Conservation (phyloP, 1,284 basidiomycete genomes). For the Malassezia psittaci region DNA sequence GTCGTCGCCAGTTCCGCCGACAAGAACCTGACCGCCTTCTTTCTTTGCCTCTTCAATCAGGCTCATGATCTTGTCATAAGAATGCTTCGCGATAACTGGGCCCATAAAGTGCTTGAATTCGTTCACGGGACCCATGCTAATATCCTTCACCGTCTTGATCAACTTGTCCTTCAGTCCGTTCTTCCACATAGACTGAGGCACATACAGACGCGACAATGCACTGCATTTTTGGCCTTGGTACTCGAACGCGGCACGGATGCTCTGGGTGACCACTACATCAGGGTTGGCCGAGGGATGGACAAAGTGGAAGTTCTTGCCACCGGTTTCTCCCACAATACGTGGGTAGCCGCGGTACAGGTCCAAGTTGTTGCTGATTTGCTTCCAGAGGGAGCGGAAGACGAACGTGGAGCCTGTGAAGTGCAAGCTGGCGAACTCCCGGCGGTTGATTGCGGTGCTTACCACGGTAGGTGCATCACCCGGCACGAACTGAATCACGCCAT, state of each 20-base stretch:
- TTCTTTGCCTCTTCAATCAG: slow-evolving; percentile 82
- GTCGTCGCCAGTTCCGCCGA: slow-evolving; percentile 72
- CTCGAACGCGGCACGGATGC: slow-evolving; percentile 82
- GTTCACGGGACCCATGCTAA: slow-evolving; percentile 69
- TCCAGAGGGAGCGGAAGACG: slow-evolving; percentile 83
- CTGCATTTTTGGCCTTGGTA: slow-evolving; percentile 99
- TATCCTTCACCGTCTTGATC: slow-evolving; percentile 64
- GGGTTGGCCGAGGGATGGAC: slow-evolving; percentile 79
- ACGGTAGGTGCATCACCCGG: slow-evolving; percentile 52
- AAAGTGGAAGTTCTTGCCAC: slow-evolving; percentile 97
- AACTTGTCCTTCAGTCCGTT: slow-evolving; percentile 75
- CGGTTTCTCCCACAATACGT: slow-evolving; percentile 80
- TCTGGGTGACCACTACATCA: slow-evolving; percentile 76
- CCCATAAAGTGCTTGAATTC: slow-evolving; percentile 85
- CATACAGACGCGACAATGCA: slow-evolving; percentile 81
- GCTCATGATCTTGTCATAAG: slow-evolving; percentile 76
- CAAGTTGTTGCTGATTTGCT: slow-evolving; percentile 73
- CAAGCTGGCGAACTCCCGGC: slow-evolving; percentile 72
- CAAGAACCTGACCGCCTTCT: slow-evolving; percentile 74
- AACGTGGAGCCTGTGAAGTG: slow-evolving; percentile 96
- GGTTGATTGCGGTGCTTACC: slow-evolving; percentile 52
- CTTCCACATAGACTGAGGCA: slow-evolving; percentile 75
- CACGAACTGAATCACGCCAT: slow-evolving; percentile 92
- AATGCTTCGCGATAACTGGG: slow-evolving; percentile 77
- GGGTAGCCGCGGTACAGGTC: slow-evolving; percentile 69